Base-by-base conservation (phyloP, 2,329 filamentous ascomycete genomes). In the Coleophoma cylindrospora region DNA sequence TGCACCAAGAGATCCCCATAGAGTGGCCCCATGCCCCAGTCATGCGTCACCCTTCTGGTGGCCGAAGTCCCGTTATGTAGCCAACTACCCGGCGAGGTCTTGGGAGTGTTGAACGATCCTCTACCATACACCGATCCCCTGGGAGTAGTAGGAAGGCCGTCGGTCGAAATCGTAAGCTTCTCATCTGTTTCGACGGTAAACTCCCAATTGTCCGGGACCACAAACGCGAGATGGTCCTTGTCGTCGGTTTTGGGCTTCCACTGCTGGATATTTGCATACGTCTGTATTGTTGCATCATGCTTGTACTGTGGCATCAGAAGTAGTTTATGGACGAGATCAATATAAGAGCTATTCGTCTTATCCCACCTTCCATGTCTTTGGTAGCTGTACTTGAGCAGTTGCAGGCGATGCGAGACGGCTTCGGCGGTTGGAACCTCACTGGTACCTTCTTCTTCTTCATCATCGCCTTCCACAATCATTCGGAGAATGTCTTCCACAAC, bases 301-400 rank as follows among this genome's bases (percentile, higher is more conserved):
- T 49, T 49, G n/a, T 50, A 50, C 34, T 40, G 36, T 15, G 48
- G 48, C 48, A 50, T 50, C 17, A 9, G 11, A 37, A 47, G 43
- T 12, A 49, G 21, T 22, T 40, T 27, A 34, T 49, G 43, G 2
- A 49, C 40, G 15, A 61, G 53, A 3, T 56, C 52, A 12, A 43
- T 45, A 43, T 61, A 61, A 11, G 43, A 33, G 3, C 41, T 41
- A 7, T 43, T 5, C 2, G 43, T 47, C 21, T 57, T 58, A 14
- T 58, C 57, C 57, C 55, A 61, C 6, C 53, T 50, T 32, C 50
- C 32, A 21, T 54, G 40, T 12, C 57, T 49, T 13, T 52, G 37
- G 33, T 50, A 56, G 47, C 45, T 27, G 15, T 50, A 53, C 34
- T 55, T 59, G 9, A 60, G 34, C n/a, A 57, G 34, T 19, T 57